Base-by-base conservation (phyloP, 1,139 yeast species). In the Geotrichum histeridarum region DNA sequence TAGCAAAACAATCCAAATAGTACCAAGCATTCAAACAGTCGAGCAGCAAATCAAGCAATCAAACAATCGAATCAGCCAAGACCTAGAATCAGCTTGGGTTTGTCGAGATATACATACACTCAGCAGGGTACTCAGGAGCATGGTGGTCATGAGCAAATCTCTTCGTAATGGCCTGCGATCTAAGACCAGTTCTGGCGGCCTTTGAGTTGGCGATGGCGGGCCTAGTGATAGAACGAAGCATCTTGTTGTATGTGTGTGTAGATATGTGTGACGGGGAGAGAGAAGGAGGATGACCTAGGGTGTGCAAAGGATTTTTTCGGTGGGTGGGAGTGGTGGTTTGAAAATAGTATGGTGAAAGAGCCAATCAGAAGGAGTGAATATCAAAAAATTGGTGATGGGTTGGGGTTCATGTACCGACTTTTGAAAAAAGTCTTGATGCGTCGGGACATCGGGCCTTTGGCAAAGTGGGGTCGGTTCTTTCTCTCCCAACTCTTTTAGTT, bases 111-210 rank as follows among this genome's bases (percentile, higher is more conserved):
- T 35, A 49, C 52, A 33, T 42, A 42, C 48, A 41, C 44, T 53
- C 53, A n/a, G 53, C 38, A 9, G 56, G 56, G 48, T 53, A 49
- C 30, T 53, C 56, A 12, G 47, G 52, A 42, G 48, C 51, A 22
- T 53, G 53, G 39, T 50, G 53, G 37, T 38, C 49, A 37, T 53
- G 55, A 15, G 44, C 30, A 31, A 53, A 49, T 42, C 55, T 42
- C 43, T 48, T 53, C 5, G 35, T 18, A 15, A 48, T 15, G 18
- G 49, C 7, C 42, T 47, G 50, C 14, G 50, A 9, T 30, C 33
- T 44, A 38, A n/a, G 50, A 43, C 30, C 37, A 48, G 41, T 17
- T 18, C 36, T 49, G 30, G 44, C 47, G 7, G 50, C 18, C 22
- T 44, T 39, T 22, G 31, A 33, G 35, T 36, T 27, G 15, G 37